Evolutionary conservation across 192 early-diverging fungal species (phyloP).

Genomic region (Backusella parvicylindrica): DNA sequence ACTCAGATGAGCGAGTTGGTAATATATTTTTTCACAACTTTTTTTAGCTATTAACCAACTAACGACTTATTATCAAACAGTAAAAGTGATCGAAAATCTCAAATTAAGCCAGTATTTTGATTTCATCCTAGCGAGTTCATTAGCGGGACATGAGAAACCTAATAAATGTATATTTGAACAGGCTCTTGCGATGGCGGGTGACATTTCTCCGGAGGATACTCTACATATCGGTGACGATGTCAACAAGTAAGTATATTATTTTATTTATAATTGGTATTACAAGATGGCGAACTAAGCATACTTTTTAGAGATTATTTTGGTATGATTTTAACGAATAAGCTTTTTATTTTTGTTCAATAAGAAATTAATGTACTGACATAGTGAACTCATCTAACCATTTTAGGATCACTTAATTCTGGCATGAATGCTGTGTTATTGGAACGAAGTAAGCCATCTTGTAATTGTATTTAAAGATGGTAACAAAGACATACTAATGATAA

Average conservation of each 20-base stretch:
- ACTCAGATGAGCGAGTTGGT: conserved; percentile 58
- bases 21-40: not conserved
- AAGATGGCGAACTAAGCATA: not conserved
- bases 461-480: not conserved
- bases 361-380: not conserved
- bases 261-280: not conserved
- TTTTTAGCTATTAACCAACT: too few species aligned
- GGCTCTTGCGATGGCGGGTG: conserved; percentile 34
- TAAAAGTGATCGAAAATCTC: conserved; percentile 22
- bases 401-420: conserved; percentile 27
- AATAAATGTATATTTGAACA: conserved; percentile 46
- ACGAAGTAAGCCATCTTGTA: conserved; percentile 11
- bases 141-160: conserved; percentile 55
- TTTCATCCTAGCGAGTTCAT: conserved; percentile 52
- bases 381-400: not conserved
- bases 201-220: conserved; percentile 38
- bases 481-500: not conserved
- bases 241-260: conserved; percentile 24
- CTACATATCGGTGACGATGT: conserved; percentile 65
- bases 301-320: conserved; percentile 22
- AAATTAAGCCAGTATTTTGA: conserved; percentile 54
- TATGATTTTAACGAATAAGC: not conserved
- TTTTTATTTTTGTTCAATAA: not conserved
- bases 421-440: conserved; percentile 27
- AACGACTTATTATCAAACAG: conserved; percentile 14